A percentile compares a stretch with the other conserved stretches of the same genome.
Conservation (phyloP, 352 stramenopile genomes). For the Pythium pyrilobum region DNA sequence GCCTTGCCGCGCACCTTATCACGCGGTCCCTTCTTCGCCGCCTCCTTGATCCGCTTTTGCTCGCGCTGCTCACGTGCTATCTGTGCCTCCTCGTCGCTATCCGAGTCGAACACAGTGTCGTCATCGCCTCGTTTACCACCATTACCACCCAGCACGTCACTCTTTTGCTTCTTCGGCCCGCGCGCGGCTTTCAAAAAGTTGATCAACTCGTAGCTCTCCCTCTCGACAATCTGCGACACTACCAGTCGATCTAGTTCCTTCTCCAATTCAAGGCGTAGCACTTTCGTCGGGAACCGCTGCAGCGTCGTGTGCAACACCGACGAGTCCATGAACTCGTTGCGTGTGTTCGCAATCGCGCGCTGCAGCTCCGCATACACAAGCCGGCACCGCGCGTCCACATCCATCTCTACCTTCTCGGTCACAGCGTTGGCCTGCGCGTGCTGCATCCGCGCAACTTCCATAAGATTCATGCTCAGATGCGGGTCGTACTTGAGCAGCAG, state of each 20-base stretch:
- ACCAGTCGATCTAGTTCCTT: slow-evolving; percentile 90
- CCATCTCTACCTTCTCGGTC: slow-evolving; percentile 51
- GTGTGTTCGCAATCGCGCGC: slow-evolving; percentile 73
- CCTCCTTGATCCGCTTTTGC: slow-evolving; percentile 27
- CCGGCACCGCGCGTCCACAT: slow-evolving; percentile 84
- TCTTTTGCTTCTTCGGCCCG: not conserved
- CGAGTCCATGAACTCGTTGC: slow-evolving; percentile 89
- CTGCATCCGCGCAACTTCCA: slow-evolving; percentile 33
- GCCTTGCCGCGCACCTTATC: slow-evolving; percentile 46
- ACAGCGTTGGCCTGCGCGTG: slow-evolving; percentile 22
- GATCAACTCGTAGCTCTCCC: slow-evolving; percentile 53
- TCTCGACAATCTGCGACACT: slow-evolving; percentile 76
- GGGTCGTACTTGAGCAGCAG: slow-evolving; percentile 67
- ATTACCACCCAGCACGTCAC: not conserved
- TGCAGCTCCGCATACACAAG: slow-evolving; percentile 90
- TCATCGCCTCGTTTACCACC: not conserved
- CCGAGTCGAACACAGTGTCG: slow-evolving; percentile 48
- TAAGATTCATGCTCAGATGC: slow-evolving; percentile 43
- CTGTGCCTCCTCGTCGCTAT: slow-evolving; percentile 68
- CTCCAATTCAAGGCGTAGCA: slow-evolving; percentile 87
- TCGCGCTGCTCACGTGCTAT: slow-evolving; percentile 46
- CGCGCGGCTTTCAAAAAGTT: slow-evolving; percentile 30
- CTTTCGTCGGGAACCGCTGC: slow-evolving; percentile 88
- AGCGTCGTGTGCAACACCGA: slow-evolving; percentile 82
- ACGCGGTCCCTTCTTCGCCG: slow-evolving; percentile 21